Base-by-base conservation (phyloP, 352 stramenopile species). In the Phytophthora tentaculata region DNA sequence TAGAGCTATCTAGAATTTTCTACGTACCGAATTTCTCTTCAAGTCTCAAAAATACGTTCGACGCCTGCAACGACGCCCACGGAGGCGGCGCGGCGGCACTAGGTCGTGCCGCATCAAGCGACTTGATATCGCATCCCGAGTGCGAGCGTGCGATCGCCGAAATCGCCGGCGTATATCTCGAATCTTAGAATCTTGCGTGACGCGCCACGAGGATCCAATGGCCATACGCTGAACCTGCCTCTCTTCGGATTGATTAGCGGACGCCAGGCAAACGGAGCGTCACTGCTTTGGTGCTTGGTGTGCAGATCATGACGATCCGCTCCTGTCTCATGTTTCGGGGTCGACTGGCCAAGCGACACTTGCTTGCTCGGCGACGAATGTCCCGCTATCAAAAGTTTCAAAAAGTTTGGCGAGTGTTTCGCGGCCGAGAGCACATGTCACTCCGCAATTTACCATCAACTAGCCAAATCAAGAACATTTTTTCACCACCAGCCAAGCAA, bases 371-470 rank as follows among this genome's bases (percentile, higher is more conserved):
- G 32, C 8, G 32, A 39, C 58, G 65, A 69, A 68, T 72, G 58
- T 68, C 64, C 49, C 64, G 49, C 51, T 58, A 64, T 37, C 52
- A 61, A 63, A 69, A 56, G 49, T 69, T 72, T 64, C 37, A 44
- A 5, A 20, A 32, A 32, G 28, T n/a, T n/a, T n/a, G n/a, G n/a
- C n/a, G n/a, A n/a, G n/a, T n/a, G 39, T 28, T 56, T 32, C 22
- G 20, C n/a, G 35, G 10, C 35, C 49, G 39, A 56, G 44, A 3
- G 9, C 12, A 19, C 53, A 7, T 51, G 43, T 56, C 68, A 76
- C 69, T 76, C 37, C 22, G 23, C 56, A 69, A 76, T 72, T 76
- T 68, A 61, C 62, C 56, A 72, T 26, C 62, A 35, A 63, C 47
- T 51, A 52, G 19, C 49, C 62, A 62, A 14, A 52, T 62, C 53